phyloP scores from a whole-genome alignment of 2,329 filamentous ascomycete genomes.

The Nothopassalora personata region DNA sequence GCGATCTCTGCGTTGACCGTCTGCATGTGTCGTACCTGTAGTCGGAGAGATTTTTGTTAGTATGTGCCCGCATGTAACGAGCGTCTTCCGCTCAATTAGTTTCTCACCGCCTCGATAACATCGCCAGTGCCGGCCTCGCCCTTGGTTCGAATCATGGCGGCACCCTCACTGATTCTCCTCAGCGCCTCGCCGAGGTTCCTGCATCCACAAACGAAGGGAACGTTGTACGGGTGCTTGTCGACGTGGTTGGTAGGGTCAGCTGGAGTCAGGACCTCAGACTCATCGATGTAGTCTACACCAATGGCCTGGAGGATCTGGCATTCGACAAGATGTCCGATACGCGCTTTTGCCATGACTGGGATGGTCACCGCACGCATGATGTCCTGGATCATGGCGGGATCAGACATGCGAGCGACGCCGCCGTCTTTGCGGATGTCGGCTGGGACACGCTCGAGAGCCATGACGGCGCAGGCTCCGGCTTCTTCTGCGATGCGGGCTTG shows the following conservation, averaged over 20 bases:
- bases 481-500: conserved; percentile 95
- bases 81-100: conserved; percentile 9
- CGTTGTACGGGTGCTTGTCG: conserved; percentile 74
- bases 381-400: conserved; percentile 88
- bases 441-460: conserved; percentile 96
- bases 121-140: conserved; percentile 96
- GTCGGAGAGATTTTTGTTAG: neutral
- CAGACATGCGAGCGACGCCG: conserved; percentile 94
- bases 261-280: conserved; percentile 94
- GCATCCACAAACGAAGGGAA: conserved; percentile 95
- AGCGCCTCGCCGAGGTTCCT: conserved; percentile 90
- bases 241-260: conserved; percentile 90
- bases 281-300: conserved; percentile 96
- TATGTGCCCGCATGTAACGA: neutral
- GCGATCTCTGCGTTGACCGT: conserved; percentile 80
- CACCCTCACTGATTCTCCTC: conserved; percentile 83
- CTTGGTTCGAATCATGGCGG: conserved; percentile 98
- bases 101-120: conserved; percentile 85
- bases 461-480: conserved; percentile 90
- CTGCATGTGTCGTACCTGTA: conserved; percentile 65
- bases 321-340: conserved; percentile 97
- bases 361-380: conserved; percentile 95
- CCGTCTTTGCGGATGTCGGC: conserved; percentile 91
- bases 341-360: conserved; percentile 97
- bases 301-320: conserved; percentile 95